These are phyloP conservation scores for Fraxinus excelsior DNA, from an alignment of 257 asterid genomes.

Conservation along the genomic window DNA sequence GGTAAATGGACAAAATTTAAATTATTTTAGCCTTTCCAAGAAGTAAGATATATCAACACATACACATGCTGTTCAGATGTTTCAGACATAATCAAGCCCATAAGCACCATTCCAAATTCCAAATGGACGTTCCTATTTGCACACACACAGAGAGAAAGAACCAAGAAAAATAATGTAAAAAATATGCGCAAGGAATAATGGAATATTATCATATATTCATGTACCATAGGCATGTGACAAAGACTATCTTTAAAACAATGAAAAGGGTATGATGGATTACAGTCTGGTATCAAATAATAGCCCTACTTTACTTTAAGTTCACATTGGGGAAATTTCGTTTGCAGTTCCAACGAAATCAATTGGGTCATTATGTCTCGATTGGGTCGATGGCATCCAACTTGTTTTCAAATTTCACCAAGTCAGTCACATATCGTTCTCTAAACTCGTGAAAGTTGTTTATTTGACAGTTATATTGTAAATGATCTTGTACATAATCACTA, in stretches of 20 bases:
- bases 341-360: neutral
- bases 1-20: neutral
- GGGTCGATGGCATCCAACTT: neutral
- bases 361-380: neutral
- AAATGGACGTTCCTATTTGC: constrained; percentile 25
- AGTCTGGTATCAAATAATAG: constrained; percentile 28
- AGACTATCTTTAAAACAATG: neutral
- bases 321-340: neutral
- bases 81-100: neutral
- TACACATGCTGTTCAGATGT: neutral
- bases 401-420: no score
- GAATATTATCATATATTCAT: neutral
- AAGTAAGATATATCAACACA: neutral
- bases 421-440: no score
- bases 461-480: no score
- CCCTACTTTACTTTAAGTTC: neutral
- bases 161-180: neutral
- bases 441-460: no score
- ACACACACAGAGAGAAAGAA: constrained; percentile 15
- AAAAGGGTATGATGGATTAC: constrained; percentile 30
- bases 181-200: neutral
- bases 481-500: no score
- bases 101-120: constrained; percentile 18
- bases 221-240: constrained; percentile 24
- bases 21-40: neutral